Conservation (phyloP, 805 yeast species). For the Starmerella powellii region DNA sequence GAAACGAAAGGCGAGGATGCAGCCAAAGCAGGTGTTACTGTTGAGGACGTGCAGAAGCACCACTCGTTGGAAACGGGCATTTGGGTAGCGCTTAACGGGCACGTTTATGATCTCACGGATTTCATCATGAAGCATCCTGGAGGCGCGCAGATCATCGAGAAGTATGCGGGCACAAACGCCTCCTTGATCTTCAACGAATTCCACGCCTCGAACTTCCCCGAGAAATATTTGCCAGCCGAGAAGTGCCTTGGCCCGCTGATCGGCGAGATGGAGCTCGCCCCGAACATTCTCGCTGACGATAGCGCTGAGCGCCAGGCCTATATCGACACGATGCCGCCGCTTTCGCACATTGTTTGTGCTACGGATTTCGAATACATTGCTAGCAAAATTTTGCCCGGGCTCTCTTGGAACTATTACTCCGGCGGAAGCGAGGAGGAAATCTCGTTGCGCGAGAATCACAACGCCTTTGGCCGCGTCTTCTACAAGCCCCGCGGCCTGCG, state of each 20-base stretch:
- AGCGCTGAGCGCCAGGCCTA: constrained; percentile 37
- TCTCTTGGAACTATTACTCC: constrained; percentile 88
- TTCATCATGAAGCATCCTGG: constrained; percentile 51
- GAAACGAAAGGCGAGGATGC: background rate
- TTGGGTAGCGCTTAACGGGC: constrained; percentile 74
- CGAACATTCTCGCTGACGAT: constrained; percentile 30
- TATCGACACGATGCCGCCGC: constrained; percentile 45
- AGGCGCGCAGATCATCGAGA: constrained; percentile 42
- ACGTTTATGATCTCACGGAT: constrained; percentile 66
- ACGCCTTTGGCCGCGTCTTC: constrained; percentile 74
- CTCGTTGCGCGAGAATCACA: constrained; percentile 77
- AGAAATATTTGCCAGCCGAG: constrained; percentile 43
- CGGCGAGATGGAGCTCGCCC: constrained; percentile 11
- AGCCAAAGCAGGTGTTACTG: constrained; percentile 3
- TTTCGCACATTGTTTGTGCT: constrained; percentile 56
- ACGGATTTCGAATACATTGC: constrained; percentile 86
- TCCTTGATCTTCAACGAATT: constrained; percentile 75
- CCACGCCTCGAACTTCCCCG: constrained; percentile 76
- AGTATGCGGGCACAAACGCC: constrained; percentile 59
- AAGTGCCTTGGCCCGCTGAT: constrained; percentile 49
- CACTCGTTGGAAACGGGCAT: constrained; percentile 47
- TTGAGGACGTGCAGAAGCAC: constrained; percentile 38
- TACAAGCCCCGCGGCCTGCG: constrained; percentile 79
- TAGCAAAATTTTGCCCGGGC: constrained; percentile 55
- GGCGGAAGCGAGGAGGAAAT: constrained; percentile 92